Evolutionary conservation across 1,284 basidiomycete genomes (phyloP), one percentile per base, ranked within the genome.

Genomic region (Anthracocystis setariae): DNA sequence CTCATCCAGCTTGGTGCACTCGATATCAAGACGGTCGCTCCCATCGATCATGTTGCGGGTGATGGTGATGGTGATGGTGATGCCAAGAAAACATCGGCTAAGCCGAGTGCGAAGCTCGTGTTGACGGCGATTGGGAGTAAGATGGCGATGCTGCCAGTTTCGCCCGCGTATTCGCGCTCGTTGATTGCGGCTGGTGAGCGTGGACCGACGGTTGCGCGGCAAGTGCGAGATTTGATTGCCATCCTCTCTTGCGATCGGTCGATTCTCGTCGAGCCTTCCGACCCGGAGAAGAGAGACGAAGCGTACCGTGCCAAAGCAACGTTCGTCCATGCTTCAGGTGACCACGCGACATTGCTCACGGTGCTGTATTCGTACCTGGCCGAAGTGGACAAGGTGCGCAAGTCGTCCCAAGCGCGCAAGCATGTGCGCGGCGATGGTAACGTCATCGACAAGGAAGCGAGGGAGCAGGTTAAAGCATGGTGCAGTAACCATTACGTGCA

Each of bases 381-480:
- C 3, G 71, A 68, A 35, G 43, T 59, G 46, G 64, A 66, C 12
- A 60, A 71, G 29, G 33, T 48, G 9, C 40, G 56, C 3, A 43
- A 39, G 35, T 44, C 29, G 20, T 25, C 45, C 10, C 44, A 50
- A 18, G 33, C 29, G 17, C 37, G 48, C 8, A 67, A 55, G 20
- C 52, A 66, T 3, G 33, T 37, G 13, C 61, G 50, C 38, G 45
- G 15, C 15, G 51, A 55, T 12, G 20, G 23, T 3, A 71, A 63
- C n/a, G 56, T 44, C 24, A 33, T 46, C 1, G 56, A 62, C 13
- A 59, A 53, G 49, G 63, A 70, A 29, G 57, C 43, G 4, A 39
- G 59, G 27, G 68, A 70, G 39, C 86, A 84, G 4, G 84, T 89
- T 51, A 86, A 57, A 27, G 72, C 65, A 8, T 82, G 81, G 81